Base-by-base conservation (phyloP, 179 eudicot species). In the Spinacia oleracea region DNA sequence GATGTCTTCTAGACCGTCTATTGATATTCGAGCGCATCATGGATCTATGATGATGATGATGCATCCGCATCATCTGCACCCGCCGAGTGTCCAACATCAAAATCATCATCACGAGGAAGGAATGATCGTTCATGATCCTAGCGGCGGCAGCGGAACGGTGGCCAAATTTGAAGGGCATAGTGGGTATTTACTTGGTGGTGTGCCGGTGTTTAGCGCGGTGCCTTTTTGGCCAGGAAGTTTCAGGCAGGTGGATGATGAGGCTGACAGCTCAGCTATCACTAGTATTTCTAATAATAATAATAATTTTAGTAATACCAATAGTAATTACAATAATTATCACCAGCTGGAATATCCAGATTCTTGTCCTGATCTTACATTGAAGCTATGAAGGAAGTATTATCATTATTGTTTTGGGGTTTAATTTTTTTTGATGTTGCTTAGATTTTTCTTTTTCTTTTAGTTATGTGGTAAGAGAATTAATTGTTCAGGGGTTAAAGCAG, bases 191-290 rank as follows among this genome's bases (percentile, higher is more conserved):
- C 27, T 77, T 25, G 86, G 83, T 5, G 75, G 64, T 59, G 83
- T 80, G 0, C 86, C 86, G 27, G 78, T 80, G 34, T 80, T 43
- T 31, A 78, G 43, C 80, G 63, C 86, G 81, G 83, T 83, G 83
- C 83, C 81, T 81, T 83, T 83, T 83, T 83, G 86, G 86, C 86
- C 86, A 0, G 86, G 86, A 48, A 83, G 86, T 73, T 83, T 83
- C 25, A 80, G 86, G 45, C 77, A 80, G 58, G 67, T 83, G 4
- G 83, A 80, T 65, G 78, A 80, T 72, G 83, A 66, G 53, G 80
- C 81, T 79, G 75, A 83, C 14, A 75, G 81, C 18, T 76, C 83
- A 79, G 43, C 75, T 73, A 76, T 71, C 73, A 64, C 68, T 38
- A 66, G 9, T 29, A 62, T 29, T 66, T 72, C 68, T 77, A 40